Percentiles rank a stretch among this genome's conserved stretches.
Evolutionary conservation across 2,329 filamentous ascomycete species (phyloP).

Genomic region (Phialophora tarda): DNA sequence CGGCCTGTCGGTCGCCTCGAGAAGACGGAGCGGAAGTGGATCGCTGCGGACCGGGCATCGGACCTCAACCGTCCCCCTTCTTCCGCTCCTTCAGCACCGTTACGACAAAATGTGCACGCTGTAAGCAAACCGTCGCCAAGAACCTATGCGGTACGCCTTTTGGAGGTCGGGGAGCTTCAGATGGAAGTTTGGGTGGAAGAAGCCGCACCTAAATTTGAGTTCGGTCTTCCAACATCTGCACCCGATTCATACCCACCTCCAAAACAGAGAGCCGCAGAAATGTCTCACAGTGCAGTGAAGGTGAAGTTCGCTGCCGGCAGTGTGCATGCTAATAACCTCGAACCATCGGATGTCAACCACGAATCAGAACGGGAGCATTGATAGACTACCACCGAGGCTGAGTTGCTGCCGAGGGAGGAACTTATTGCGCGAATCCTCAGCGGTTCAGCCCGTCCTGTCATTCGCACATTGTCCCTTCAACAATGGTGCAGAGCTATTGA

Average conservation of each 20-base stretch:
- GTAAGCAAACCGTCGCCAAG: conserved; percentile 50
- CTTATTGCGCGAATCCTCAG: neutral
- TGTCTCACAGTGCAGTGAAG: conserved; percentile 36
- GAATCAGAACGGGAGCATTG: conserved; percentile 32
- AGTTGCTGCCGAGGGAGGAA: neutral
- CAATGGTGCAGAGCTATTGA: neutral
- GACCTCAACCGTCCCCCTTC: conserved; percentile 28
- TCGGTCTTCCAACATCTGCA: conserved; percentile 4
- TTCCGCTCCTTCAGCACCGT: neutral
- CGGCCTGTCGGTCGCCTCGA: conserved; percentile 52
- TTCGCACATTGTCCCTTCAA: neutral
- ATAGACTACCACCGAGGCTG: conserved; percentile 27
- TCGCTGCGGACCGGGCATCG: conserved; percentile 61
- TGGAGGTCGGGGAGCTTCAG: conserved; percentile 68
- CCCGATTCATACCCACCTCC: conserved; percentile 16
- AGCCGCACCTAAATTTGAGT: conserved; percentile 58
- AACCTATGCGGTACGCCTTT: conserved; percentile 65
- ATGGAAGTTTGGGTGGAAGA: conserved; percentile 75
- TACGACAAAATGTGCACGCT: neutral
- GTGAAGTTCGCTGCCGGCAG: conserved; percentile 33
- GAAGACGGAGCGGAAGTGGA: conserved; percentile 63
- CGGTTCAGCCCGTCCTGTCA: neutral
- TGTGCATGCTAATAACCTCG: conserved; percentile 33
- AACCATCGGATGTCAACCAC: conserved; percentile 34
- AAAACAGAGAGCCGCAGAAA: conserved; percentile 24